A percentile compares a stretch with the other conserved stretches of the same genome.
Conservation (phyloP, 257 asterid species). For the Cynanchum wilfordii region DNA sequence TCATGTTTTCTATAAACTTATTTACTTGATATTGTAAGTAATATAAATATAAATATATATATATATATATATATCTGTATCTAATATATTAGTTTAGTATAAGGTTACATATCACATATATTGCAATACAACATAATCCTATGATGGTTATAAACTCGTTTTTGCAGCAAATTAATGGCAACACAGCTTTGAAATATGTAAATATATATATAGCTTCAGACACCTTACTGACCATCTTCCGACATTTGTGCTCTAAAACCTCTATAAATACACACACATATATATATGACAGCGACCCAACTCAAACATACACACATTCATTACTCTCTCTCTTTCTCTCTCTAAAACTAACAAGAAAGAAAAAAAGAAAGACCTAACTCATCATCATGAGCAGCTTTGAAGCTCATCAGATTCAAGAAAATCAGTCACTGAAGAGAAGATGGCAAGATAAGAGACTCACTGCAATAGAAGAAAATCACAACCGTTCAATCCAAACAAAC, state of each 20-base stretch:
- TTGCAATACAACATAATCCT: too few relatives aligned
- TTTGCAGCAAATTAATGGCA: conserved; percentile 29
- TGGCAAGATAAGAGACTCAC: conserved; percentile 34
- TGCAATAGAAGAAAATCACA: conserved; percentile 10
- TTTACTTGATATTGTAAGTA: too few relatives aligned
- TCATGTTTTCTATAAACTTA: too few relatives aligned
- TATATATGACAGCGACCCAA: neutral
- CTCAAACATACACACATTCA: conserved; percentile 14
- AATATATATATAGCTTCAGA: conserved; percentile 34
- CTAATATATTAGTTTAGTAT: too few relatives aligned
- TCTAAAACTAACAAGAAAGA: neutral
- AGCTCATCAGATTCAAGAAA: conserved; percentile 35
- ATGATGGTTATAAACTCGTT: neutral
- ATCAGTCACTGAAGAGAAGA: conserved; percentile 22
- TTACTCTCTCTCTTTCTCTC: neutral
- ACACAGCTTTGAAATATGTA: conserved; percentile 36
- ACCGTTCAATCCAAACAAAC: conserved; percentile 5
- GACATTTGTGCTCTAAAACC: conserved; percentile 49
- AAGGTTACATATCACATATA: too few relatives aligned
- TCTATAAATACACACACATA: conserved; percentile 17
- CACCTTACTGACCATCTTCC: conserved; percentile 37
- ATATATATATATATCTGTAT: too few relatives aligned
- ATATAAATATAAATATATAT: too few relatives aligned
- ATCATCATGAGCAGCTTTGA: conserved; percentile 43
- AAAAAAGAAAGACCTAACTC: conserved; percentile 5